These are phyloP conservation scores for Epichloe elymi DNA, from an alignment of 2,329 filamentous ascomycete species.

Conservation along the genomic window DNA sequence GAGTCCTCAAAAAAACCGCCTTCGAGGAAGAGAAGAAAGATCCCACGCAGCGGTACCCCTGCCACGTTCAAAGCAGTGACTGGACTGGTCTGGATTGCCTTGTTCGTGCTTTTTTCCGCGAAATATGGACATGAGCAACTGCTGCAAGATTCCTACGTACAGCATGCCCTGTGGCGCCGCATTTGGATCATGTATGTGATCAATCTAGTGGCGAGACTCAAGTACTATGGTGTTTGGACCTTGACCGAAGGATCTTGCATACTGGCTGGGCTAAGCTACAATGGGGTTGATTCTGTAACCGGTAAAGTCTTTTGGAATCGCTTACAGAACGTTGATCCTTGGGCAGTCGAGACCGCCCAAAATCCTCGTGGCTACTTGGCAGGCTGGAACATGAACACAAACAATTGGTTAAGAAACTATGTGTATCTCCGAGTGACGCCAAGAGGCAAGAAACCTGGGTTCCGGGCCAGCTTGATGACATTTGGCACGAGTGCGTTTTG, in stretches of 20 bases:
- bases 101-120: constrained; percentile 60
- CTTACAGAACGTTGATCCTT: constrained; percentile 77
- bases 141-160: constrained; percentile 51
- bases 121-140: constrained; percentile 53
- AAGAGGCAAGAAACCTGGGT: constrained; percentile 89
- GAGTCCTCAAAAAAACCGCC: constrained; percentile 76
- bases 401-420: constrained; percentile 91
- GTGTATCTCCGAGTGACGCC: constrained; percentile 92
- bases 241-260: constrained; percentile 92
- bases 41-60: constrained; percentile 79
- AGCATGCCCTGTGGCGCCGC: constrained; percentile 56
- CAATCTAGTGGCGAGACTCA: constrained; percentile 67
- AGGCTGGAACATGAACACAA: constrained; percentile 98
- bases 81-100: constrained; percentile 67
- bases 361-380: constrained; percentile 87
- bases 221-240: constrained; percentile 95
- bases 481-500: constrained; percentile 92
- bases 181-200: constrained; percentile 76
- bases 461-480: constrained; percentile 84
- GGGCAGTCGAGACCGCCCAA: constrained; percentile 76
- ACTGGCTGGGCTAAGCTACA: constrained; percentile 84
- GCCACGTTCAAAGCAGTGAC: constrained; percentile 61
- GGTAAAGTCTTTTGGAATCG: constrained; percentile 81
- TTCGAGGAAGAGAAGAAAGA: constrained; percentile 80
- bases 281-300: constrained; percentile 74